Evolutionary conservation across 495 filamentous ascomycete genomes (phyloP).

Genomic region (Pyrenopolyporus hunteri): DNA sequence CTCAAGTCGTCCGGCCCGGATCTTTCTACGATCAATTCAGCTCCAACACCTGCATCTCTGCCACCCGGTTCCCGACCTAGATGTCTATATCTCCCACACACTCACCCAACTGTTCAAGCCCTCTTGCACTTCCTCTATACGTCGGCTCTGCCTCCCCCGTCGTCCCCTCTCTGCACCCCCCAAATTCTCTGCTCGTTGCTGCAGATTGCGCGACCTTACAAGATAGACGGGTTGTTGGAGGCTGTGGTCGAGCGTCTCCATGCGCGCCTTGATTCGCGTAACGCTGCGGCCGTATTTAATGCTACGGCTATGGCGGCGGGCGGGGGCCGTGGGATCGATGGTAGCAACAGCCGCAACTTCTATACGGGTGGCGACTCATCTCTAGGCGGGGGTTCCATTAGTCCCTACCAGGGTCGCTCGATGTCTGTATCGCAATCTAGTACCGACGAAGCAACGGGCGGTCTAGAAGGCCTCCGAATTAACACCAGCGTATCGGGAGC

Average conservation of each 20-base stretch:
- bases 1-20: constrained; percentile 45
- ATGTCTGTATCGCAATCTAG: constrained; percentile 37
- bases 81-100: constrained; percentile 92
- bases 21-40: constrained; percentile 51
- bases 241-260: constrained; percentile 91
- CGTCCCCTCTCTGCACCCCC: constrained; percentile 83
- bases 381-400: constrained; percentile 16
- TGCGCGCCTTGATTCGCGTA: constrained; percentile 85
- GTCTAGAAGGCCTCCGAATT: constrained; percentile 45
- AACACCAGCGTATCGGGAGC: constrained; percentile 47
- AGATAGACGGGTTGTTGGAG: constrained; percentile 89
- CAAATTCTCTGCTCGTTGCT: constrained; percentile 95
- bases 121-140: constrained; percentile 94
- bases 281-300: constrained; percentile 97
- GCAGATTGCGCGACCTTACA: constrained; percentile 91
- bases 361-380: constrained; percentile 41
- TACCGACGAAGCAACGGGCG: constrained; percentile 25
- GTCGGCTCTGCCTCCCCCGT: constrained; percentile 76
- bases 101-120: constrained; percentile 81
- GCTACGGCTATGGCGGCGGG: constrained; percentile 98
- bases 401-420: constrained; percentile 24
- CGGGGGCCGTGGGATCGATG: constrained; percentile 75
- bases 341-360: constrained; percentile 55
- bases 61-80: constrained; percentile 77
- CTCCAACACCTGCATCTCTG: constrained; percentile 58